Percentiles rank a stretch among this genome's conserved stretches.
These are phyloP conservation scores for Berberis vulgaris DNA, from an alignment of 164 flowering plant species.

Conservation along the genomic window DNA sequence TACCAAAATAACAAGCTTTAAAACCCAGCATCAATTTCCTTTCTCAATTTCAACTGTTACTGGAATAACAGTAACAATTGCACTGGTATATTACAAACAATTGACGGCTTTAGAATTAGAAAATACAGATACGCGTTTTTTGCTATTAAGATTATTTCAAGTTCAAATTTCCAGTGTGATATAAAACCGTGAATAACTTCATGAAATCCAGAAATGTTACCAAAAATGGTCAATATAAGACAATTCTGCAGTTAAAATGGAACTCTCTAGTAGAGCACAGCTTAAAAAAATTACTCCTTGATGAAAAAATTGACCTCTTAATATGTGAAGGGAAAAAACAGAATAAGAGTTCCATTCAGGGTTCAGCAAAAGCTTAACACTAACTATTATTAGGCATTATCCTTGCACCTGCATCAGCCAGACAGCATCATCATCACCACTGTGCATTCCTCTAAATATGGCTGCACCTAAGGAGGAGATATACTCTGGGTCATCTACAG, in stretches of 20 bases:
- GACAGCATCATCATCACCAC: slow-evolving; percentile 59
- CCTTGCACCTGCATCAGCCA: slow-evolving; percentile 77
- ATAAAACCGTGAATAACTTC: no score
- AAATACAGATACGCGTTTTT: no score
- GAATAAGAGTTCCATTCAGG: neutral
- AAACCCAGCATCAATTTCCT: neutral
- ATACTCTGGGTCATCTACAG: slow-evolving; percentile 56
- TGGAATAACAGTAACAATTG: no score
- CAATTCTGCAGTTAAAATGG: no score
- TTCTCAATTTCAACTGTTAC: no score
- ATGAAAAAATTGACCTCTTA: neutral
- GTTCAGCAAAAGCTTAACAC: neutral
- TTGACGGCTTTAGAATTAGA: no score
- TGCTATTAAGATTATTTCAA: no score
- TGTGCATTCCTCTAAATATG: slow-evolving; percentile 55
- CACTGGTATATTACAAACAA: no score
- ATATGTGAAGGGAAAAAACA: neutral
- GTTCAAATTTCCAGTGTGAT: no score
- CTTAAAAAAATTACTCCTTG: neutral
- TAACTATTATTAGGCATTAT: neutral
- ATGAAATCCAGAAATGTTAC: no score
- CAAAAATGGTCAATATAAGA: no score
- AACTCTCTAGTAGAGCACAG: neutral
- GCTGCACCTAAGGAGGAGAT: slow-evolving; percentile 67
- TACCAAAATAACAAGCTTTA: neutral